Evolutionary conservation across 140 eudicot genomes (phyloP).

Genomic region (Anethum foeniculum): DNA sequence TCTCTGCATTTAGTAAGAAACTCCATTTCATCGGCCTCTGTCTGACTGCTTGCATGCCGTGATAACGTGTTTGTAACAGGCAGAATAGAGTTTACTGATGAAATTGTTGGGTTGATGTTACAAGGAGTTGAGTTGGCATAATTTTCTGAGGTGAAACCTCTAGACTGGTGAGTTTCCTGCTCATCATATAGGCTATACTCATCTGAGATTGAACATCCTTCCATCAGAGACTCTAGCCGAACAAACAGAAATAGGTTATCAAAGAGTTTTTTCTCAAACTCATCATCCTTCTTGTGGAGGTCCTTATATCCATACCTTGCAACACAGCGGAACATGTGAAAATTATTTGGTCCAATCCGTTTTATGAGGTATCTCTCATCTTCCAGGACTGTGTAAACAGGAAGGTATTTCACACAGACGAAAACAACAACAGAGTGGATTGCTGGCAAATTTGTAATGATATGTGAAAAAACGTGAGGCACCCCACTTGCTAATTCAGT

Average conservation of each 20-base stretch:
- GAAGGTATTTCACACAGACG: constrained; percentile 85
- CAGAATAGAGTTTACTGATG: constrained; percentile 57
- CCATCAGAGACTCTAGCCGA: constrained; percentile 89
- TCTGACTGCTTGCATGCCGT: constrained; percentile 50
- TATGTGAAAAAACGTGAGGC: constrained; percentile 77
- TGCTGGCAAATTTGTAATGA: constrained; percentile 85
- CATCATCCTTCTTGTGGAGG: constrained; percentile 80
- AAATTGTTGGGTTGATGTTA: constrained; percentile 31
- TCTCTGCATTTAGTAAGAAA: constrained; percentile 60
- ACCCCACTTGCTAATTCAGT: constrained; percentile 93
- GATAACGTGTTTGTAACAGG: constrained; percentile 38
- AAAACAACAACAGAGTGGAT: constrained; percentile 80
- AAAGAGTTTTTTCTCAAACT: constrained; percentile 66
- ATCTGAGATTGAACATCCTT: constrained; percentile 78
- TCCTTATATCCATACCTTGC: constrained; percentile 94
- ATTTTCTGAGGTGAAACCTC: constrained; percentile 31
- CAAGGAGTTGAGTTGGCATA: constrained; percentile 27
- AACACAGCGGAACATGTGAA: constrained; percentile 89
- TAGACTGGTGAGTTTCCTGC: constrained; percentile 44
- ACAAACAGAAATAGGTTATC: constrained; percentile 60
- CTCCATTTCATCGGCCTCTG: constrained; percentile 69
- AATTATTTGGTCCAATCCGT: constrained; percentile 78
- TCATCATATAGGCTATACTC: constrained; percentile 56
- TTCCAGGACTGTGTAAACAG: constrained; percentile 79
- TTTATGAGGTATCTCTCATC: constrained; percentile 76